A percentile compares a stretch with the other conserved stretches of the same genome.
phyloP scores from a whole-genome alignment of 106 monocot genomes.

The Iris macrosiphon region DNA sequence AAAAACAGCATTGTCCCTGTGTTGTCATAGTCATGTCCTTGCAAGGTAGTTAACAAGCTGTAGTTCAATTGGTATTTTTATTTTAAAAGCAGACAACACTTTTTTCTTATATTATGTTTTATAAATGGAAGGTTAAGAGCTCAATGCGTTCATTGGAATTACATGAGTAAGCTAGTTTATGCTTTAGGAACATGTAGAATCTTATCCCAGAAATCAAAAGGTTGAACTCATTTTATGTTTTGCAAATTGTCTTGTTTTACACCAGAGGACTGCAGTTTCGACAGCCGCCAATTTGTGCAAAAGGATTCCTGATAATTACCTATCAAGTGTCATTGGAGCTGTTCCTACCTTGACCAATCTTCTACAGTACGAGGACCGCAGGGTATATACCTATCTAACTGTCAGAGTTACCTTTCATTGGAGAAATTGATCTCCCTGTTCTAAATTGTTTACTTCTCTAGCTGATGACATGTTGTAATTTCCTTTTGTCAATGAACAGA shows the following conservation, averaged over 20 bases:
- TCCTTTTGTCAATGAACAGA: constrained; percentile 3
- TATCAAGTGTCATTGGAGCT: constrained; percentile 45
- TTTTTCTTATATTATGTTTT: background rate
- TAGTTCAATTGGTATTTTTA: background rate
- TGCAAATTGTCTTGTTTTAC: background rate
- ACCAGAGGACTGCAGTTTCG: constrained; percentile 66
- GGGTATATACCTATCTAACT: constrained; percentile 23
- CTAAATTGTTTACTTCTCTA: background rate
- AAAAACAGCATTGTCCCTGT: no score
- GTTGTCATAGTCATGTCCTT: no score
- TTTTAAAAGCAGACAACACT: background rate
- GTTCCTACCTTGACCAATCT: constrained; percentile 61
- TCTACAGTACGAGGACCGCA: constrained; percentile 53
- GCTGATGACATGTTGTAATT: background rate
- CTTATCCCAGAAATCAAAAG: no score
- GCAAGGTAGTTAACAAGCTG: no score
- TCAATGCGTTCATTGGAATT: background rate
- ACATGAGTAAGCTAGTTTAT: background rate
- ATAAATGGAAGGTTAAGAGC: background rate
- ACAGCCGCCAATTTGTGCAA: constrained; percentile 63
- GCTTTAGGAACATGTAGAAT: no score
- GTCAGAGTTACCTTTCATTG: background rate
- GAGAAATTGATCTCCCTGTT: background rate
- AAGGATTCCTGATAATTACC: constrained; percentile 42
- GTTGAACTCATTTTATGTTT: background rate